A percentile compares a stretch with the other conserved stretches of the same genome.
Conservation (phyloP, 768 basidiomycete genomes). For the Pisolithus orientalis region DNA sequence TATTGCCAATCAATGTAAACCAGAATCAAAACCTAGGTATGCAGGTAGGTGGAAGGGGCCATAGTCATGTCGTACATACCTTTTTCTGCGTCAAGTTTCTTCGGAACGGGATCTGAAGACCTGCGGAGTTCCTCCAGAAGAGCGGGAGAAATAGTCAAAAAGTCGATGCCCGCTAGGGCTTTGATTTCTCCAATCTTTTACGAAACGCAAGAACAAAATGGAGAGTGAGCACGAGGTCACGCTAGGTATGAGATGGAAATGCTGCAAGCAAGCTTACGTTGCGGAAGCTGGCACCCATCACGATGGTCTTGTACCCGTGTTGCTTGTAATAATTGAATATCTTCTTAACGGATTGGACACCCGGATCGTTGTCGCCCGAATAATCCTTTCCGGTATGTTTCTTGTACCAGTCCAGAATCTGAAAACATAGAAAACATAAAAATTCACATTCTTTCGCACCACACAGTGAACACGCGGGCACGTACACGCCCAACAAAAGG, state of each 20-base stretch:
- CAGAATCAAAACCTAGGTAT: background rate
- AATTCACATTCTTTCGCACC: no score
- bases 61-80: constrained; percentile 36
- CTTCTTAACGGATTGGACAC: constrained; percentile 89
- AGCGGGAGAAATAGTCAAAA: constrained; percentile 86
- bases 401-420: constrained; percentile 99
- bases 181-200: constrained; percentile 80
- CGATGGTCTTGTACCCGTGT: constrained; percentile 93
- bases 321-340: constrained; percentile 99
- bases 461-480: constrained; percentile 2
- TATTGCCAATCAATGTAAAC: background rate
- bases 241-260: background rate
- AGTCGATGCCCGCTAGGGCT: constrained; percentile 90
- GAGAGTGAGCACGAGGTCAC: background rate
- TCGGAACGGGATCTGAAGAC: constrained; percentile 65
- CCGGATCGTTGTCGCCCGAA: constrained; percentile 86
- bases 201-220: background rate
- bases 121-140: constrained; percentile 87
- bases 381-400: constrained; percentile 78
- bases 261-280: constrained; percentile 50
- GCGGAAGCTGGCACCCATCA: constrained; percentile 99
- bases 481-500: constrained; percentile 93
- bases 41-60: constrained; percentile 7
- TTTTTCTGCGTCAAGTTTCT: constrained; percentile 65
- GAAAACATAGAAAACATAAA: background rate